Conservation (phyloP, 164 flowering plant genomes). For the Aristolochia californica region DNA sequence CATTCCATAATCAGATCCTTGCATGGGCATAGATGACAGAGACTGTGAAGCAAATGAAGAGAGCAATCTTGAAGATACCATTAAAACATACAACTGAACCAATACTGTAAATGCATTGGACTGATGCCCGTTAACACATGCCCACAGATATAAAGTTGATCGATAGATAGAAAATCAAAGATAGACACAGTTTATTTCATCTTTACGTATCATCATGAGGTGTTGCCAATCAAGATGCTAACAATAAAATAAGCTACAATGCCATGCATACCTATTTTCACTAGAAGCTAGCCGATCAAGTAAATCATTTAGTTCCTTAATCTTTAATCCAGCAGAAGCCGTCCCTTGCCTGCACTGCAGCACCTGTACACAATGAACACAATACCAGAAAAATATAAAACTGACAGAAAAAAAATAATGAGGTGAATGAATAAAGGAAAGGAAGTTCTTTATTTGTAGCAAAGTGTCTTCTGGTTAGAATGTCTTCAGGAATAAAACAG, state of each 20-base stretch:
- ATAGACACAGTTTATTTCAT: too few relatives aligned
- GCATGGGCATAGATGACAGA: too few relatives aligned
- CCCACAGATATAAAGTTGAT: too few relatives aligned
- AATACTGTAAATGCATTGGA: too few relatives aligned
- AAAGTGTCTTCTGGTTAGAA: too few relatives aligned
- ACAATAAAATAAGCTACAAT: not conserved
- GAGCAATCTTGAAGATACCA: too few relatives aligned
- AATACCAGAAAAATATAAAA: not conserved
- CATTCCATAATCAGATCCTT: not conserved
- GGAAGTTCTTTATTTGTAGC: too few relatives aligned
- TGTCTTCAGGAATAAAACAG: too few relatives aligned
- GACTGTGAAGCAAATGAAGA: too few relatives aligned
- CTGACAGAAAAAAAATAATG: not conserved
- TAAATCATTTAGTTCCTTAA: constrained; percentile 63
- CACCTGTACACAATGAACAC: constrained; percentile 25
- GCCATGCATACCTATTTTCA: constrained; percentile 47
- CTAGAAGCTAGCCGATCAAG: constrained; percentile 71
- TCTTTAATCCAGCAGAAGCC: constrained; percentile 66
- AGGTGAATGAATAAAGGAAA: not conserved
- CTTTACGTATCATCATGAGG: not conserved
- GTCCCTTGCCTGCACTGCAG: constrained; percentile 72
- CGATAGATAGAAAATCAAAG: too few relatives aligned
- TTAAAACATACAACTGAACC: too few relatives aligned
- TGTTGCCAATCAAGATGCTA: not conserved
- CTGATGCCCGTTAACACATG: too few relatives aligned